phyloP scores from a whole-genome alignment of 169 alveolate genomes.

The Eimeria falciformis region DNA sequence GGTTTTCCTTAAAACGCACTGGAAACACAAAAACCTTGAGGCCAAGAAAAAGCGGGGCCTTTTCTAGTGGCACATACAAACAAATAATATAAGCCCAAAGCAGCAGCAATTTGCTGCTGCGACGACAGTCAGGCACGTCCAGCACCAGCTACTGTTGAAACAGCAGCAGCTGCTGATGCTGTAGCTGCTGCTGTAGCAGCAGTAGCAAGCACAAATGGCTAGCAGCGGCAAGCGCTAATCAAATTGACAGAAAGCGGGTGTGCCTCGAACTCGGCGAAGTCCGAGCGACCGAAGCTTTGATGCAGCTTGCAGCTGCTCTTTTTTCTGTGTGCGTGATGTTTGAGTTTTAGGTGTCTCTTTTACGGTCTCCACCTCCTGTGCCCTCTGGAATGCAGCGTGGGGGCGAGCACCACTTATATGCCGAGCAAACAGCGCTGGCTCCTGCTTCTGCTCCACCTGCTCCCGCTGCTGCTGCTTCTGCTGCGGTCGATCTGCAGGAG shows the following conservation, averaged over 20 bases:
- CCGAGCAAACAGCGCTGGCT: slow-evolving; percentile 18
- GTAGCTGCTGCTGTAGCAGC: slow-evolving; percentile 33
- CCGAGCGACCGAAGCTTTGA: slow-evolving; percentile 11
- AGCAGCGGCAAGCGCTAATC: not conserved
- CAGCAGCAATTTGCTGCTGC: too few relatives aligned
- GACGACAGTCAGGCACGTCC: not conserved
- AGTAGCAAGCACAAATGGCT: too few relatives aligned
- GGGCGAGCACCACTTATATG: not conserved
- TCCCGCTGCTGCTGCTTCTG: slow-evolving; percentile 31
- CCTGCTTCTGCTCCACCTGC: slow-evolving; percentile 18
- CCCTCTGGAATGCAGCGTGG: not conserved
- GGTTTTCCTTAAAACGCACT: too few relatives aligned
- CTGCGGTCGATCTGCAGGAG: not conserved
- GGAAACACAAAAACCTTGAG: too few relatives aligned
- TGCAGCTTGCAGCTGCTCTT: slow-evolving; percentile 66
- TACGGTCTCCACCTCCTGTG: not conserved
- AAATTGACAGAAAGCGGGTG: slow-evolving; percentile 28
- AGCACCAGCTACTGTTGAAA: not conserved
- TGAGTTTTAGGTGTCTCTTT: not conserved
- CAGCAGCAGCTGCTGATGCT: not conserved
- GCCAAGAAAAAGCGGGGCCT: too few relatives aligned
- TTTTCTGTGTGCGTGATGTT: not conserved
- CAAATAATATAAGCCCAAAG: too few relatives aligned
- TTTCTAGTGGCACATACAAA: too few relatives aligned
- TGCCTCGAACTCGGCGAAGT: slow-evolving; percentile 9